Evolutionary conservation across 2,329 filamentous ascomycete species (phyloP), one percentile per base, ranked within the genome.

Genomic region (Monosporascus sp.): DNA sequence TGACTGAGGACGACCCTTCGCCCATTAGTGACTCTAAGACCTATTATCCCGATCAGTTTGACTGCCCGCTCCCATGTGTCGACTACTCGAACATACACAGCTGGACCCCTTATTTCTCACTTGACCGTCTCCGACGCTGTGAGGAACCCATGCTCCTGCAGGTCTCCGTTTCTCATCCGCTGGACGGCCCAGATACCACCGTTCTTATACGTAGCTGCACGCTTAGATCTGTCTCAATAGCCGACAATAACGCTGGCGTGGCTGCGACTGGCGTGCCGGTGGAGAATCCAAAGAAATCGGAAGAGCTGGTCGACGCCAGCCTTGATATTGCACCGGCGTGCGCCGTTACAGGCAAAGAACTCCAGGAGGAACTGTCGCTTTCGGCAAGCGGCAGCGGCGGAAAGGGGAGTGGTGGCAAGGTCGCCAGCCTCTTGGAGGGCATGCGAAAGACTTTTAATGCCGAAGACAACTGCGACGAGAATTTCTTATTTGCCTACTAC

Each of bases 31-130:
- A 62, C 19, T 49, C 54, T 3, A 51, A 49, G 40, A 52, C 55
- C n/a, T 63, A 61, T 38, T 37, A 56, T 6, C 53, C 57, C n/a
- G 59, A 64, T 20, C 54, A 63, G 5, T 50, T 62, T 50, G 51
- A 64, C 31, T 62, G 56, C 26, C 61, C 58, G 1, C 54, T 58
- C 9, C 52, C 54, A 2, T 63, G 59, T 41, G 40, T 17, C 2
- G 58, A 63, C 51, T 60, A 61, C 34, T 31, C 43, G n/a, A 64
- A 64, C 44, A 44, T 51, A 3, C 56, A 65, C 45, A 61, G 44
- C 9, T 65, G 58, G 62, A 62, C 52, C 37, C 37, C 56, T 20
- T 64, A 64, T 45, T 45, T 59, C 14, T 59, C 59, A 7, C 52
- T 59, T 46, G 49, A 58, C 5, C 59, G 61, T 19, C 57, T 64